A percentile compares a stretch with the other conserved stretches of the same genome.
Conservation (phyloP, 2,329 filamentous ascomycete species). For the Exophiala calicioides region DNA sequence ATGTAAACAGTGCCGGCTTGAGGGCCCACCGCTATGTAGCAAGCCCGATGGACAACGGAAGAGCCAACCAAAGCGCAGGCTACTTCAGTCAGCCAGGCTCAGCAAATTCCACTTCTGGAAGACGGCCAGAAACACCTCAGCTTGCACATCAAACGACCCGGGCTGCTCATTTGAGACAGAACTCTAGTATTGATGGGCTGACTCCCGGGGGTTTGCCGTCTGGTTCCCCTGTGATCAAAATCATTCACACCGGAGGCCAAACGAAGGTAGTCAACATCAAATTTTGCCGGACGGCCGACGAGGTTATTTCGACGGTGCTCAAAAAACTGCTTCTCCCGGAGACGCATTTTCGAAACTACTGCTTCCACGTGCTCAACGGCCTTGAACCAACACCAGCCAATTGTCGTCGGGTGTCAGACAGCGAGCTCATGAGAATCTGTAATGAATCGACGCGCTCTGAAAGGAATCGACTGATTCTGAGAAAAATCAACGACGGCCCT, state of each 20-base stretch:
- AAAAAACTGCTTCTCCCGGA: slow-evolving; percentile 86
- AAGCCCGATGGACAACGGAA: slow-evolving; percentile 57
- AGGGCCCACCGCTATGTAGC: slow-evolving; percentile 62
- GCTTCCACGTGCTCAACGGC: slow-evolving; percentile 90
- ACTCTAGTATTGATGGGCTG: slow-evolving; percentile 80
- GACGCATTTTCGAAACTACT: slow-evolving; percentile 91
- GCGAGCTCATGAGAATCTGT: slow-evolving; percentile 86
- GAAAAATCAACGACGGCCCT: slow-evolving; percentile 89
- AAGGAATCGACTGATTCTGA: slow-evolving; percentile 83
- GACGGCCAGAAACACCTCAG: slow-evolving; percentile 62
- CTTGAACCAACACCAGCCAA: slow-evolving; percentile 78
- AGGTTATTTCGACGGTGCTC: slow-evolving; percentile 86
- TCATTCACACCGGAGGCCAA: slow-evolving; percentile 87
- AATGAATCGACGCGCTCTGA: slow-evolving; percentile 83
- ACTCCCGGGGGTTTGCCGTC: slow-evolving; percentile 82
- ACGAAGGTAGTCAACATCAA: slow-evolving; percentile 94
- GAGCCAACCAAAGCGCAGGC: slow-evolving; percentile 52
- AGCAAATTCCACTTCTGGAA: slow-evolving; percentile 54
- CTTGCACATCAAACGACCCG: slow-evolving; percentile 64
- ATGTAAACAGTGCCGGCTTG: slow-evolving; percentile 54
- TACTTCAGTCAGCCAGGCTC: slow-evolving; percentile 60
- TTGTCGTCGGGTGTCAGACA: slow-evolving; percentile 80
- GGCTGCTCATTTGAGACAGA: slow-evolving; percentile 71
- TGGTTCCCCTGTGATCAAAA: slow-evolving; percentile 85
- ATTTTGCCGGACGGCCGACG: slow-evolving; percentile 85